Evolutionary conservation across 768 basidiomycete species (phyloP), one percentile per base, ranked within the genome.

Genomic region (Podaxis sp.): DNA sequence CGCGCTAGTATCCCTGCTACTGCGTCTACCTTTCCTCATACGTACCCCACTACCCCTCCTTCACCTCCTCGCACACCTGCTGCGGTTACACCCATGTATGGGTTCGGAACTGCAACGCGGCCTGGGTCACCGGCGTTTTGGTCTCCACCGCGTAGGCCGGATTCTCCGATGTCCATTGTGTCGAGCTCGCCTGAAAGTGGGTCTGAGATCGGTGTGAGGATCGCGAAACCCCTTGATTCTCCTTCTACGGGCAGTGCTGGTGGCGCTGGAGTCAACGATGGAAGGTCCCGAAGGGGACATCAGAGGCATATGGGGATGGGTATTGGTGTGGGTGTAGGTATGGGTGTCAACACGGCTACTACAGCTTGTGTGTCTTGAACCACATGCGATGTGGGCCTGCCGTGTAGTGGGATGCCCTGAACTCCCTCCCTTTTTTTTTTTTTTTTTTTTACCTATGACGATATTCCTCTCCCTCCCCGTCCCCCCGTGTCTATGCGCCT

Each of bases 321-420:
- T 17, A 55, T 55, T 11, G 54, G 46, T 43, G 37, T 25, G 5
- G 43, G 46, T 40, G 61, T 56, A 12, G 38, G 50, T 41, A 36
- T 41, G 22, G 37, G 33, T 47, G 33, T 9, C 33, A 33, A 33
- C 33, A 33, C 33, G 8, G 61, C 46, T 19, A 50, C 61, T n/a
- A 53, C 61, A 19, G 19, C 61, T 19, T 62, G 61, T 36, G 61
- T 56, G 22, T 56, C 54, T 55, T 62, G 60, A 62, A 51, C 19
- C 27, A 15, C 41, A n/a, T 13, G 24, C 4, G 40, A 57, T 49
- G 43, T 15, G 22, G 12, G 27, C 15, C 29, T 57, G 43, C 17
- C 5, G 5, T 22, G 50, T 27, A 15, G 19, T 29, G 25, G 22
- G 43, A 46, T 17, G 17, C 7, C 3, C 17, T 40, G 49, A 27